Conservation (phyloP, 208 protist species). For the Acanthamoeba healyi region DNA sequence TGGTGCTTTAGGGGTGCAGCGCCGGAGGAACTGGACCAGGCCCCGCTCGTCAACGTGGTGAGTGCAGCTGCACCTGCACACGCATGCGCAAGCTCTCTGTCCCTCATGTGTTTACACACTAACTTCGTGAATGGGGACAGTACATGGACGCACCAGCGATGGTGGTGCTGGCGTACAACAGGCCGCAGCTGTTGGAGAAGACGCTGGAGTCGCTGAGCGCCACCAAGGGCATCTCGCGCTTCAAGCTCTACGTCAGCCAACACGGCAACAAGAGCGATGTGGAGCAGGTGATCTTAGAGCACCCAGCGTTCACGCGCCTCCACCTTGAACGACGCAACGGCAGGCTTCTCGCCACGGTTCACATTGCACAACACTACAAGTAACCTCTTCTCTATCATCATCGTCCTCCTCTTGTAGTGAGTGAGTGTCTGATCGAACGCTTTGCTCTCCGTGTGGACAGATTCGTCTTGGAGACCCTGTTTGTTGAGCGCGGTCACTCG, state of each 20-base stretch:
- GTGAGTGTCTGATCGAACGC: background rate
- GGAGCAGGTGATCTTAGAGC: background rate
- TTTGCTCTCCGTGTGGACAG: background rate
- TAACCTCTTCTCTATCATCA: background rate
- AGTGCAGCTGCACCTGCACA: too few species aligned
- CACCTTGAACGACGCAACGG: background rate
- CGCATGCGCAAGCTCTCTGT: too few species aligned
- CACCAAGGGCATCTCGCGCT: conserved; percentile 8
- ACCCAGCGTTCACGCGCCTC: background rate
- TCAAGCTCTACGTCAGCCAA: conserved; percentile 61
- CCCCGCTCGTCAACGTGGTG: too few species aligned
- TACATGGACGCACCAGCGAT: conserved; percentile 61
- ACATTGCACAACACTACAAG: conserved; percentile 54
- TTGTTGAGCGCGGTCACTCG: background rate
- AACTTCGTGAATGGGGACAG: too few species aligned
- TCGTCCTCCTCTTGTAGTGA: background rate
- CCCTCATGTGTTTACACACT: too few species aligned
- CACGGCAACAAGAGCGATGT: background rate
- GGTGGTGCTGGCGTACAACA: conserved; percentile 71
- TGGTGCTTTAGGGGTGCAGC: too few species aligned
- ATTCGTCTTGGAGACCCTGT: conserved; percentile 24
- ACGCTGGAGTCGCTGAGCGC: conserved; percentile 41
- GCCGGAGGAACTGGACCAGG: too few species aligned
- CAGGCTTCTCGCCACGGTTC: background rate
- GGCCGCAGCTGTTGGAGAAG: background rate